Percentiles rank a stretch among this genome's conserved stretches.
phyloP scores from a whole-genome alignment of 495 filamentous ascomycete species.

The Schizothecium vesticola region DNA sequence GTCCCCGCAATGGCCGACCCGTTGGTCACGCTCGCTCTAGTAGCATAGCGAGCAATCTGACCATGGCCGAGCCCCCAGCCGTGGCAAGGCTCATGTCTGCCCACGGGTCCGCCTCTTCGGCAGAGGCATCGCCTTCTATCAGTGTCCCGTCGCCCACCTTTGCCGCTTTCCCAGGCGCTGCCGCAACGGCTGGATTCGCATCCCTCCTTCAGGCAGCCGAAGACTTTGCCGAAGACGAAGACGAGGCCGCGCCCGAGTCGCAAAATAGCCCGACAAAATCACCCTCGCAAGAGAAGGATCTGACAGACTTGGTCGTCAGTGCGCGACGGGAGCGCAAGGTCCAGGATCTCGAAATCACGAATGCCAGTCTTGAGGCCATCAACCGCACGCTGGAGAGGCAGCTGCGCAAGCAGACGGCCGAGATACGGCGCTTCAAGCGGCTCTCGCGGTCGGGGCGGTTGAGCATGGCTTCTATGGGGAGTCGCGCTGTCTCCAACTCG shows the following conservation, averaged over 20 bases:
- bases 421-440: constrained; percentile 77
- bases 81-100: constrained; percentile 18
- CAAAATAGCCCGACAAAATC: constrained; percentile 50
- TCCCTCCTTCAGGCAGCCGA: constrained; percentile 47
- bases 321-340: constrained; percentile 92
- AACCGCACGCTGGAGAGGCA: constrained; percentile 89
- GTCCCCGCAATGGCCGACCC: constrained; percentile 7
- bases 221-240: constrained; percentile 32
- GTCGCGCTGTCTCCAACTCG: constrained; percentile 25
- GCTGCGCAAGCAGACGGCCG: constrained; percentile 82
- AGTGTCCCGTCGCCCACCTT: constrained; percentile 8
- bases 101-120: constrained; percentile 20
- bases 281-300: constrained; percentile 43
- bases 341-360: constrained; percentile 95
- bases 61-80: constrained; percentile 23
- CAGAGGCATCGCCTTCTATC: constrained; percentile 20
- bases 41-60: constrained; percentile 26
- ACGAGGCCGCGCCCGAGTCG: constrained; percentile 28
- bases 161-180: constrained; percentile 10
- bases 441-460: constrained; percentile 72
- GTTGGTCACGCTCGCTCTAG: constrained; percentile 17
- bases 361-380: constrained; percentile 93
- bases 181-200: constrained; percentile 28
- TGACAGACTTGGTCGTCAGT: constrained; percentile 68
- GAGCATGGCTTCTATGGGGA: constrained; percentile 37